phyloP scores from a whole-genome alignment of 1,139 yeast species.

The Lizanozyma gosingica region DNA sequence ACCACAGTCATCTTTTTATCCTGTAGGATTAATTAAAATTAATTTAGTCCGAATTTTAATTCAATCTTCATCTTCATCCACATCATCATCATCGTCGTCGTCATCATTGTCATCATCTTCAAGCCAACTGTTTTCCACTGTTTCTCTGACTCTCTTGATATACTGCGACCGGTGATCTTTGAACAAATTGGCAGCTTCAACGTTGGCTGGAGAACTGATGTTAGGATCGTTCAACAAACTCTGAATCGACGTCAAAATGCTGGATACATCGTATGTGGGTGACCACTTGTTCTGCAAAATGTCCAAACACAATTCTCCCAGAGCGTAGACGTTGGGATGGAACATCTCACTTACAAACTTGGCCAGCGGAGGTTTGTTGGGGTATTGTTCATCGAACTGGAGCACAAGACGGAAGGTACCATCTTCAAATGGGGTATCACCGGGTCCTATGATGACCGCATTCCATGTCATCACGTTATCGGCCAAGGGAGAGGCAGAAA shows the following conservation, averaged over 20 bases:
- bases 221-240: slow-evolving; percentile 91
- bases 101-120: slow-evolving; percentile 56
- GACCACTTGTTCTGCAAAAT: slow-evolving; percentile 97
- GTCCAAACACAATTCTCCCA: slow-evolving; percentile 93
- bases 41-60: too few species aligned
- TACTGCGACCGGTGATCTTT: slow-evolving; percentile 93
- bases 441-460: slow-evolving; percentile 96
- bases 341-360: slow-evolving; percentile 91
- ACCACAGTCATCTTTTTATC: too few species aligned
- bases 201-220: slow-evolving; percentile 94
- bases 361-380: slow-evolving; percentile 92
- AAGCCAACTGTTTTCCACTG: slow-evolving; percentile 86
- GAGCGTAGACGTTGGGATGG: slow-evolving; percentile 94
- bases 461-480: slow-evolving; percentile 98
- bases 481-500: slow-evolving; percentile 92
- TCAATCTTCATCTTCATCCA: not conserved
- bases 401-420: slow-evolving; percentile 86
- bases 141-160: slow-evolving; percentile 81
- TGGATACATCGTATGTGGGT: slow-evolving; percentile 98
- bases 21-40: too few species aligned
- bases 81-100: slow-evolving; percentile 54
- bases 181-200: slow-evolving; percentile 92
- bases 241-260: slow-evolving; percentile 82
- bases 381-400: slow-evolving; percentile 95
- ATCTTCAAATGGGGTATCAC: slow-evolving; percentile 96